A percentile compares a stretch with the other conserved stretches of the same genome.
Conservation (phyloP, 306 rosid species). For the Cucurbita moschata region DNA sequence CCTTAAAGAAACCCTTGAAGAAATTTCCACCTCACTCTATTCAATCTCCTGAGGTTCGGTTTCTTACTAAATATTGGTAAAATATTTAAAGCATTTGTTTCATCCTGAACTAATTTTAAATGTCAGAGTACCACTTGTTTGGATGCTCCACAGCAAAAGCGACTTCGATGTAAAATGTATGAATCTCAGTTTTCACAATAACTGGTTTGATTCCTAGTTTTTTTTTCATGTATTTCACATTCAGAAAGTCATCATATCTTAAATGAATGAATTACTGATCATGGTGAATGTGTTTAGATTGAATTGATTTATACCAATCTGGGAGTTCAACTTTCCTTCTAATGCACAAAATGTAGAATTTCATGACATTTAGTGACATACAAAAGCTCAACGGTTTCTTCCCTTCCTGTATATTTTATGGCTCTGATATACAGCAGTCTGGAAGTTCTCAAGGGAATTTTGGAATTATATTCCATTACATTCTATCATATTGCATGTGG, state of each 20-base stretch:
- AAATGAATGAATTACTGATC: background rate
- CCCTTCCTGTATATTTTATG: background rate
- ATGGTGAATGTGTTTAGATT: background rate
- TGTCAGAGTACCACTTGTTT: slow-evolving; percentile 29
- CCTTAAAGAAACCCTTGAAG: slow-evolving; percentile 18
- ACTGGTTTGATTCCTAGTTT: background rate
- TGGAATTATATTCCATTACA: background rate
- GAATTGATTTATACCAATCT: background rate
- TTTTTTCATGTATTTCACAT: background rate
- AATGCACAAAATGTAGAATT: background rate
- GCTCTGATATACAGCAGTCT: background rate
- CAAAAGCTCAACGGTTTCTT: background rate
- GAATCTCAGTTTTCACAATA: slow-evolving; percentile 27
- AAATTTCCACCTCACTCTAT: slow-evolving; percentile 20
- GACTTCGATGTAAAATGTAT: slow-evolving; percentile 1
- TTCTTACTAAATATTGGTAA: background rate
- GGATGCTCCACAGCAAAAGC: slow-evolving; percentile 17
- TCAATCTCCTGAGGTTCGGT: slow-evolving; percentile 38
- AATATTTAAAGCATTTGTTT: background rate
- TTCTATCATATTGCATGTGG: background rate
- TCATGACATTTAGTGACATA: background rate
- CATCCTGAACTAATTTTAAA: slow-evolving; percentile 3
- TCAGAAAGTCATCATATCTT: background rate
- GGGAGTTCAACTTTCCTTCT: background rate
- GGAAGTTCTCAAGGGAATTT: background rate